Percentiles rank a stretch among this genome's conserved stretches.
These are phyloP conservation scores for Tolypocladium sp. DNA, from an alignment of 2,329 filamentous ascomycete genomes.

Conservation along the genomic window DNA sequence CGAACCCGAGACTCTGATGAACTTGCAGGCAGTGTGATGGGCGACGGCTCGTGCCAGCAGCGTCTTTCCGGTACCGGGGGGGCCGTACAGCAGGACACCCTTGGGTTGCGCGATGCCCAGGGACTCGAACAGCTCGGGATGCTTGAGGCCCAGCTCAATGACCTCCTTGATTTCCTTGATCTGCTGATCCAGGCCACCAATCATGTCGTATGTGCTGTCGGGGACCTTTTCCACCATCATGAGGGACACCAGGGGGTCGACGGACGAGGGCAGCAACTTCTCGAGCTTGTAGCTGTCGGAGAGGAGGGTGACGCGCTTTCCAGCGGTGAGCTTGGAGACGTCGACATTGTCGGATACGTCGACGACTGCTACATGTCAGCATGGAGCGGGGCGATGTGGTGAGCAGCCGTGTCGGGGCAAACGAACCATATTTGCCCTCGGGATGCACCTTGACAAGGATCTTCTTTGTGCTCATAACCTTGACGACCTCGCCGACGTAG, in stretches of 20 bases:
- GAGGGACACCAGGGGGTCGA: constrained; percentile 94
- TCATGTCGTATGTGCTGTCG: constrained; percentile 99
- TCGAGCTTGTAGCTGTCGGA: constrained; percentile 98
- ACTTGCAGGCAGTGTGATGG: constrained; percentile 98
- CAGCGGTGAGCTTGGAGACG: constrained; percentile 88
- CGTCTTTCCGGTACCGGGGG: constrained; percentile 95
- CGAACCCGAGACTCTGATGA: constrained; percentile 92
- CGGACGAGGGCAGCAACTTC: constrained; percentile 95
- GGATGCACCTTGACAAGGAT: constrained; percentile 98
- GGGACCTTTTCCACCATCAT: constrained; percentile 99
- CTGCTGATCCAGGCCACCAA: constrained; percentile 95
- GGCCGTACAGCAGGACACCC: constrained; percentile 91
- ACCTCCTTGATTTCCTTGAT: constrained; percentile 99
- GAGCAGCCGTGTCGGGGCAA: background rate
- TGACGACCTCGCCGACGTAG: constrained; percentile 98
- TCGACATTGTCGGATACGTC: constrained; percentile 93
- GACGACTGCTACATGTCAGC: constrained; percentile 56
- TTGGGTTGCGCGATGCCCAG: constrained; percentile 97
- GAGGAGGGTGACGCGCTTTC: constrained; percentile 92
- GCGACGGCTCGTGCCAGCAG: constrained; percentile 90
- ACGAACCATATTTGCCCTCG: constrained; percentile 96
- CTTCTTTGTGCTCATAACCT: constrained; percentile 99
- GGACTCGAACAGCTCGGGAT: constrained; percentile 98
- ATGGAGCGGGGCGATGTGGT: background rate
- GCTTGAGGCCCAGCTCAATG: constrained; percentile 95